phyloP scores from a whole-genome alignment of 1,284 basidiomycete genomes.

The Ceratobasidium sp. region DNA sequence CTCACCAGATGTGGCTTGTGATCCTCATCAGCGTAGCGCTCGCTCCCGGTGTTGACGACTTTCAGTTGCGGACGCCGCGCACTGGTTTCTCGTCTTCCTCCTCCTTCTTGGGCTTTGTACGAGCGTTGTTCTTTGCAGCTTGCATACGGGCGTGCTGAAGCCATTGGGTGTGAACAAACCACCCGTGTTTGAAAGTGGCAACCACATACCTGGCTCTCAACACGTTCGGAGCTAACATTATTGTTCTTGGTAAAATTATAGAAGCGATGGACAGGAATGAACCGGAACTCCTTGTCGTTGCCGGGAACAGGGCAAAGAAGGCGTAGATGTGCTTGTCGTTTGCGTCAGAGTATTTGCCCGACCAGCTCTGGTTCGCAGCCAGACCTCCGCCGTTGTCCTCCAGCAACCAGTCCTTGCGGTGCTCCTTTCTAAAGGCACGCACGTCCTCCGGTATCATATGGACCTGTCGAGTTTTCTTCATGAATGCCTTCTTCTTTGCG shows the following conservation, averaged over 20 bases:
- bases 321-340: conserved; percentile 54
- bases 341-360: conserved; percentile 79
- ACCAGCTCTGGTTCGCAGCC: conserved; percentile 66
- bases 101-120: conserved; percentile 30
- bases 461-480: conserved; percentile 86
- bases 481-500: conserved; percentile 69
- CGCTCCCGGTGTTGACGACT: conserved; percentile 64
- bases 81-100: conserved; percentile 28
- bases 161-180: conserved; percentile 35
- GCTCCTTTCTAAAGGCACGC: conserved; percentile 75
- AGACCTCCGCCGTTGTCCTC: conserved; percentile 66
- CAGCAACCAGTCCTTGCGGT: conserved; percentile 88
- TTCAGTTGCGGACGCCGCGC: conserved; percentile 63
- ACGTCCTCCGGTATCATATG: conserved; percentile 72
- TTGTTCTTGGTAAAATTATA: conserved; percentile 68
- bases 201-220: conserved; percentile 27
- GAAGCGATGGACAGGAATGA: conserved; percentile 84
- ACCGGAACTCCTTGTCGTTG: conserved; percentile 65
- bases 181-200: not conserved
- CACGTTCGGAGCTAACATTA: conserved; percentile 29
- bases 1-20: conserved; percentile 51
- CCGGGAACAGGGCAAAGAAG: conserved; percentile 44
- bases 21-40: conserved; percentile 74
- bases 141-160: conserved; percentile 31
- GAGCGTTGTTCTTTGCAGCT: conserved; percentile 26